Conservation (phyloP, 1,284 basidiomycete genomes). For the Rhodotorula sp. region DNA sequence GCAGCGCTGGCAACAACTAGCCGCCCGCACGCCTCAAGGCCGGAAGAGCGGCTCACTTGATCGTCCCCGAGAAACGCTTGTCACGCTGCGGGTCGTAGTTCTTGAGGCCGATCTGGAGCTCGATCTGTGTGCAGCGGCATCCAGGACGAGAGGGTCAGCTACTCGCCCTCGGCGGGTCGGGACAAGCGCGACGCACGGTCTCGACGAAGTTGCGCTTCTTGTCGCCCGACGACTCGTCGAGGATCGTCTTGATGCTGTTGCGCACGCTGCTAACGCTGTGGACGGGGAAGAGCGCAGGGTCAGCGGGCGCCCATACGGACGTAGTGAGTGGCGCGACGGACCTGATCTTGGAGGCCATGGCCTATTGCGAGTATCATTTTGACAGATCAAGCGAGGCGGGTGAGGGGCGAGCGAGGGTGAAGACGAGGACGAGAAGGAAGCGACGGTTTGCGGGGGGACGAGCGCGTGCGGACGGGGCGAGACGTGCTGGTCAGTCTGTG, state of each 20-base stretch:
- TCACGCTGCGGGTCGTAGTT: conserved; percentile 96
- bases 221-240: conserved; percentile 70
- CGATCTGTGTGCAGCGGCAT: conserved; percentile 56
- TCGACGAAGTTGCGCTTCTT: conserved; percentile 77
- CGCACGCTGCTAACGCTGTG: conserved; percentile 95
- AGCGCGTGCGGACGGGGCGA: neutral
- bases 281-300: neutral
- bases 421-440: neutral
- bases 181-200: neutral
- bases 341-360: conserved; percentile 1
- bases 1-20: neutral
- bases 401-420: neutral
- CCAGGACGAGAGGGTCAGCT: too few species aligned
- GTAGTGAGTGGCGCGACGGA: neutral
- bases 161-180: neutral
- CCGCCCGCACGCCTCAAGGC: too few species aligned
- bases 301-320: neutral
- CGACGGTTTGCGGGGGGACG: neutral
- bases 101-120: conserved; percentile 96
- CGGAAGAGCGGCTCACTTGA: conserved; percentile 66
- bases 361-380: neutral
- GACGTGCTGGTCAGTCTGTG: neutral
- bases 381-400: neutral
- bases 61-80: conserved; percentile 96
- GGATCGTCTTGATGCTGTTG: conserved; percentile 65